Percentiles rank a stretch among this genome's conserved stretches.
Conservation (phyloP, 352 stramenopile genomes). For the Phytophthora tubulina region DNA sequence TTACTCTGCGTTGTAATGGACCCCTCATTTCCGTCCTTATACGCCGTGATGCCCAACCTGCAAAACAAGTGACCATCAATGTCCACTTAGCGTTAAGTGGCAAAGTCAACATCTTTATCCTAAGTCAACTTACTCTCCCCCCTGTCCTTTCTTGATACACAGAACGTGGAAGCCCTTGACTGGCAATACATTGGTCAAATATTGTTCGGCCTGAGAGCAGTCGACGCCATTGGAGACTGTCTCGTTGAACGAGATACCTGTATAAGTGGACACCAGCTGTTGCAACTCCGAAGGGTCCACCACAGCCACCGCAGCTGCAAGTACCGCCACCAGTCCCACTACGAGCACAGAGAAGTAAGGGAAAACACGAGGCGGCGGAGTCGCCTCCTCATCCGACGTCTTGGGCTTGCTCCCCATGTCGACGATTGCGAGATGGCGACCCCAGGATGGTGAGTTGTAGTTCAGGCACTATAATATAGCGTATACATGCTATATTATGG, state of each 20-base stretch:
- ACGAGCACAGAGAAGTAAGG: constrained; percentile 28
- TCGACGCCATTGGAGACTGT: constrained; percentile 31
- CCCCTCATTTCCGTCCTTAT: constrained; percentile 65
- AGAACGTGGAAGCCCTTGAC: constrained; percentile 82
- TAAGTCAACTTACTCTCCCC: constrained; percentile 23
- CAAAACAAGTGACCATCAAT: constrained; percentile 5
- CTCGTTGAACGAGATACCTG: constrained; percentile 8
- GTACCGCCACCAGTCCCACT: constrained; percentile 41
- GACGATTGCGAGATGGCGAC: constrained; percentile 2
- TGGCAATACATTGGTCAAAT: constrained; percentile 60
- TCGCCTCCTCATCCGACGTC: background rate
- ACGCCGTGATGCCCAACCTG: constrained; percentile 62
- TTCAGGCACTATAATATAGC: background rate
- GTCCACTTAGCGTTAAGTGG: constrained; percentile 5
- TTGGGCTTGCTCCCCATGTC: constrained; percentile 17
- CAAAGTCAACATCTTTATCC: constrained; percentile 1
- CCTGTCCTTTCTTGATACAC: constrained; percentile 50
- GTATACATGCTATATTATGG: constrained; percentile 1
- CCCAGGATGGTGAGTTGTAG: background rate
- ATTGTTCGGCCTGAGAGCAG: constrained; percentile 48
- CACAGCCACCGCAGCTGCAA: constrained; percentile 27
- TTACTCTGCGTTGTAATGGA: constrained; percentile 41
- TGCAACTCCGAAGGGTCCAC: constrained; percentile 37
- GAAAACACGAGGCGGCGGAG: constrained; percentile 11
- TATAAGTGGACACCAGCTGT: constrained; percentile 41